Base-by-base conservation (phyloP, 805 yeast species). In the Kodamaea fukazawae region DNA sequence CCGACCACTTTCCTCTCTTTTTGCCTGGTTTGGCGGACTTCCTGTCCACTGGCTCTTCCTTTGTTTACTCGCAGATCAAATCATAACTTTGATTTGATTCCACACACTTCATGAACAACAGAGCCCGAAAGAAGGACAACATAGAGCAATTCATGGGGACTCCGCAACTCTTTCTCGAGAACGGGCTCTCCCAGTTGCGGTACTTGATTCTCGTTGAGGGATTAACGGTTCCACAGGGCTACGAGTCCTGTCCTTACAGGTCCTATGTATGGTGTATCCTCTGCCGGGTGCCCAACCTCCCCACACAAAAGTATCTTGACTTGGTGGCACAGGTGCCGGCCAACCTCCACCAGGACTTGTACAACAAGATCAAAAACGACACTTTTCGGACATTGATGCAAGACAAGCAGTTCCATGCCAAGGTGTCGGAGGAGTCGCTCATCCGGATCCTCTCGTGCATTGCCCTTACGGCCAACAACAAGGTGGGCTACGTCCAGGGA, bases 381-480 rank as follows among this genome's bases (percentile, higher is more conserved):
- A 84, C 95, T 1, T 87, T 87, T 50, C 65, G 96, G 42, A 89
- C 96, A 0, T 70, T 89, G 48, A 83, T 85, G 59, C 82, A 86
- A 27, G 95, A 89, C 54, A 63, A 68, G 17, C 56, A 60, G 11
- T 89, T 88, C 62, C 79, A 77, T 42, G 61, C 63, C 34, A 74
- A 73, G 40, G 96, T 88, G 2, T 60, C 78, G n/a, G 95, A 87
- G 52, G 78, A 75, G 2, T 63, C 85, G 1, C 61, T 89, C 31
- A 72, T 83, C 7, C 62, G 96, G 32, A 65, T 88, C 2, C 68
- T 89, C 17, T 83, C 86, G 23, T 80, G 85, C n/a, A 75, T 79
- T 54, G 95, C 95, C 2, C 61, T 78, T 58, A 60, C 73, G 13
- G 43, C 56, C 8, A 49, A 51, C n/a, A 52, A 51, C 37, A 55